These are phyloP conservation scores for Globisporangium mamillatum DNA, from an alignment of 352 stramenopile species.

Conservation along the genomic window DNA sequence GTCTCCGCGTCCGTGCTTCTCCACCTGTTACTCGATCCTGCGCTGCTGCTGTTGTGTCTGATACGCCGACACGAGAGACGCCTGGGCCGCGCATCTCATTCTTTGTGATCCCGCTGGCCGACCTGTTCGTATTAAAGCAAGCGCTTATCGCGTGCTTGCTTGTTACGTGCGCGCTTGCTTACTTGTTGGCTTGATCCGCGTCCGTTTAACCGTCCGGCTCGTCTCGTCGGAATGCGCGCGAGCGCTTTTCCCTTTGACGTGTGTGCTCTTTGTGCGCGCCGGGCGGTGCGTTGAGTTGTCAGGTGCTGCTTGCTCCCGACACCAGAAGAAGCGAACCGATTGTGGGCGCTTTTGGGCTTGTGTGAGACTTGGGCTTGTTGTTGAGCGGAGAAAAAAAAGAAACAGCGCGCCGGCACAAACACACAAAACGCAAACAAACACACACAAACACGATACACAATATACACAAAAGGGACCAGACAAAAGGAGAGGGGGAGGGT, in stretches of 20 bases:
- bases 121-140: neutral
- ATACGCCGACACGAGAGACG: conserved; percentile 1
- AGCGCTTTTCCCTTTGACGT: neutral
- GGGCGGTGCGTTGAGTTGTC: conserved; percentile 6
- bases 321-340: neutral
- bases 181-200: neutral
- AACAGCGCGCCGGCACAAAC: neutral
- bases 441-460: neutral
- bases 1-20: neutral
- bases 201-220: conserved; percentile 1
- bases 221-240: conserved; percentile 12
- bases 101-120: neutral
- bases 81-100: conserved; percentile 13
- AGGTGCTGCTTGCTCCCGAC: neutral
- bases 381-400: conserved; percentile 5
- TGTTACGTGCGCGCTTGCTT: neutral
- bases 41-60: neutral
- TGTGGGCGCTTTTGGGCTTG: neutral
- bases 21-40: neutral
- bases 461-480: neutral
- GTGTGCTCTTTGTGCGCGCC: neutral
- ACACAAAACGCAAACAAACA: conserved; percentile 4
- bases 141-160: neutral
- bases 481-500: conserved; percentile 1
- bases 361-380: conserved; percentile 1